Evolutionary conservation across 257 asterid species (phyloP).

Genomic region (Solanum tacnaense): DNA sequence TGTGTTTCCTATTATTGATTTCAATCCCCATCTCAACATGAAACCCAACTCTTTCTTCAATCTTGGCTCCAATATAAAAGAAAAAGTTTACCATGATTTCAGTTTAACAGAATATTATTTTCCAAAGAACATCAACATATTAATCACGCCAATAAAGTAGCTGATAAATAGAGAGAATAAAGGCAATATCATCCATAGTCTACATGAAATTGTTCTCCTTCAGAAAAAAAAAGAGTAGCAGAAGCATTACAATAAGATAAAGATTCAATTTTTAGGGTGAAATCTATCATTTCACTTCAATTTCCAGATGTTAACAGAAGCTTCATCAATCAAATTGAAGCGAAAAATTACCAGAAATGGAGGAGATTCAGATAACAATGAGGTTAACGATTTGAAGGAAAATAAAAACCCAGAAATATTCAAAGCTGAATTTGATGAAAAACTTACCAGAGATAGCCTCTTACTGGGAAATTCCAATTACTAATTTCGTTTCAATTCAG

Average conservation of each 20-base stretch:
- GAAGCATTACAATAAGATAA: neutral
- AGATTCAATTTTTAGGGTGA: neutral
- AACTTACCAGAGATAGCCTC: neutral
- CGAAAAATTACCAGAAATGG: neutral
- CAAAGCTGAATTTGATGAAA: neutral
- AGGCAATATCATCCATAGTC: neutral
- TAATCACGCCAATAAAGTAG: neutral
- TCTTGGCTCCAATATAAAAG: neutral
- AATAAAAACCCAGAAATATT: neutral
- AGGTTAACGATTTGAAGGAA: neutral
- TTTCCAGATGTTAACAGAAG: neutral
- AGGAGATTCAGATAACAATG: neutral
- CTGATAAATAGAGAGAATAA: neutral
- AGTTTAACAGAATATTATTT: neutral
- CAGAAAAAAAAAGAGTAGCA: neutral
- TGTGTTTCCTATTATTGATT: neutral
- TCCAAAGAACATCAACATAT: neutral
- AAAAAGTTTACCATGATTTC: neutral
- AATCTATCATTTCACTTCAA: neutral
- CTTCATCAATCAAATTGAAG: neutral
- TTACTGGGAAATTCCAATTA: neutral
- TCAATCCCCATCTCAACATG: neutral
- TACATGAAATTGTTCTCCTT: neutral
- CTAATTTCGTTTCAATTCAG: neutral
- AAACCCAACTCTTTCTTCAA: neutral